These are phyloP conservation scores for Aspergillus brasiliensis DNA, from an alignment of 2,329 filamentous ascomycete genomes.

Conservation along the genomic window DNA sequence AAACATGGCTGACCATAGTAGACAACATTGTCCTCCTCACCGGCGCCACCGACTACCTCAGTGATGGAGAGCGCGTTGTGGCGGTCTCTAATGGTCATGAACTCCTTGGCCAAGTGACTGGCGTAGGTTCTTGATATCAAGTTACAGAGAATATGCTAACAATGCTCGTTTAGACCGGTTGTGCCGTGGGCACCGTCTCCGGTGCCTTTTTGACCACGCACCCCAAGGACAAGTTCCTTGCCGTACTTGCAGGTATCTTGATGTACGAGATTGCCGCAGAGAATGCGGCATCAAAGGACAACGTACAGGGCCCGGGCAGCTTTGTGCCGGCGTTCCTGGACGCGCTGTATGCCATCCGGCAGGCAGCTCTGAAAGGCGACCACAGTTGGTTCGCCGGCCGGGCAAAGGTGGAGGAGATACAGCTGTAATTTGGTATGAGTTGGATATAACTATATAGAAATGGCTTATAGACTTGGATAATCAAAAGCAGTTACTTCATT, in stretches of 20 bases:
- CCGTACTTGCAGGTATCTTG: conserved; percentile 71
- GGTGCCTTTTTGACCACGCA: conserved; percentile 72
- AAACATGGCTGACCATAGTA: conserved; percentile 11
- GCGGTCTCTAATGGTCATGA: conserved; percentile 76
- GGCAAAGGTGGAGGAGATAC: conserved; percentile 40
- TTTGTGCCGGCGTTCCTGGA: conserved; percentile 88
- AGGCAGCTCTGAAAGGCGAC: conserved; percentile 34
- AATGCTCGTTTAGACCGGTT: conserved; percentile 61
- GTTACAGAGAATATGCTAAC: not conserved
- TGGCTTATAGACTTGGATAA: not conserved
- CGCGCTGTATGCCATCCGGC: conserved; percentile 56
- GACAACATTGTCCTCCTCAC: conserved; percentile 77
- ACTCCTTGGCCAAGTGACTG: conserved; percentile 49
- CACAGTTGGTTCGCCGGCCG: conserved; percentile 38
- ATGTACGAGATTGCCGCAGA: conserved; percentile 80
- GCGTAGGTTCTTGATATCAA: conserved; percentile 31
- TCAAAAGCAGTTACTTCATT: not conserved
- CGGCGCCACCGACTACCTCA: conserved; percentile 73
- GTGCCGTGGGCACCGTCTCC: conserved; percentile 79
- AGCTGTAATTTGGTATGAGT: conserved; percentile 18
- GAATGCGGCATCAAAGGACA: conserved; percentile 56
- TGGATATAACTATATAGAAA: not conserved
- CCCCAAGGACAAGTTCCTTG: conserved; percentile 66
- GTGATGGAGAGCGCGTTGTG: conserved; percentile 70
- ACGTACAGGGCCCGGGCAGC: conserved; percentile 77